phyloP scores from a whole-genome alignment of 495 filamentous ascomycete species.

The Echria macrotheca region DNA sequence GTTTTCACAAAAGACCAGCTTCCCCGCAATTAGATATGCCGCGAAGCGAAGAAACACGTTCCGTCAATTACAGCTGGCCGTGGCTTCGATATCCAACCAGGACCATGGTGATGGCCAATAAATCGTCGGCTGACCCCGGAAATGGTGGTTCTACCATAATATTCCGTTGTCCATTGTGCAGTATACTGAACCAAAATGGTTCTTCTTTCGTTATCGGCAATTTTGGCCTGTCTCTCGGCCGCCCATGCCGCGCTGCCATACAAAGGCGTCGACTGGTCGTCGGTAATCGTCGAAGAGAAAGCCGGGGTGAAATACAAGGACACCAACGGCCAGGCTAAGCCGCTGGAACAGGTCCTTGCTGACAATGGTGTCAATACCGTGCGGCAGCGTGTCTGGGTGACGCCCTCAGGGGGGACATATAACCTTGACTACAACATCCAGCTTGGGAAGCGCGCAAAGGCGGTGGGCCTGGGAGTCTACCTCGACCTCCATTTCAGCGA shows the following conservation, averaged over 20 bases:
- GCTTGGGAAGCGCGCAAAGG: conserved; percentile 58
- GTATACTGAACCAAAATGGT: too few species aligned
- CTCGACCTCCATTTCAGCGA: conserved; percentile 68
- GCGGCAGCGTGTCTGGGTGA: conserved; percentile 69
- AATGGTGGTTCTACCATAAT: too few species aligned
- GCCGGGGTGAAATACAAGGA: conserved; percentile 57
- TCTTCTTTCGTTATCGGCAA: conserved; percentile 9
- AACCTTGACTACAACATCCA: conserved; percentile 64
- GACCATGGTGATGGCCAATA: too few species aligned
- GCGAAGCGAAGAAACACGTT: too few species aligned
- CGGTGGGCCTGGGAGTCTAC: conserved; percentile 59
- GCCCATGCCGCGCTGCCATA: conserved; percentile 49
- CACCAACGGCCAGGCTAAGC: conserved; percentile 42
- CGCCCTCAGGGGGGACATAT: conserved; percentile 59
- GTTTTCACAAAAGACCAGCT: conserved; percentile 6
- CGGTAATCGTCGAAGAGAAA: conserved; percentile 58
- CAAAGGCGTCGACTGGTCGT: conserved; percentile 71
- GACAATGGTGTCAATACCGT: conserved; percentile 64
- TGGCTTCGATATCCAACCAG: too few species aligned
- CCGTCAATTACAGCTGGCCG: conserved; percentile 20
- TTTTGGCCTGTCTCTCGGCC: conserved; percentile 17
- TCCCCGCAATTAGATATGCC: too few species aligned
- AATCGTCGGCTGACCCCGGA: too few species aligned
- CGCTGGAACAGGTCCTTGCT: conserved; percentile 59
- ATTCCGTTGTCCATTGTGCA: too few species aligned